Conservation (phyloP, 306 rosid species). For the Oemleria cerasiformis region DNA sequence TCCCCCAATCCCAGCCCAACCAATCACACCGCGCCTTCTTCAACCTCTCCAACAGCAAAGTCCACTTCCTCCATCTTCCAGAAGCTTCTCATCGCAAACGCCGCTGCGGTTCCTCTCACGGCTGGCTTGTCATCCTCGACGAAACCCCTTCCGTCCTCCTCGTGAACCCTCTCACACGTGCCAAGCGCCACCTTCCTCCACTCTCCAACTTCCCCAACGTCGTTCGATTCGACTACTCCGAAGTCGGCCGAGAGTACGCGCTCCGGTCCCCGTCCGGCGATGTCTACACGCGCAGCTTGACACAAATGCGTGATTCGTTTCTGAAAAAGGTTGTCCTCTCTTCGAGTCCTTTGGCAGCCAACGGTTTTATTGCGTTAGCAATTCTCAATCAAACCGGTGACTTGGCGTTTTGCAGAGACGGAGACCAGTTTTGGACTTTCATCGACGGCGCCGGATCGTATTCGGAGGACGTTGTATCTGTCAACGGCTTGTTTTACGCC, state of each 20-base stretch:
- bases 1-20: slow-evolving; percentile 35
- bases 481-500: slow-evolving; percentile 45
- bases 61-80: slow-evolving; percentile 55
- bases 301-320: slow-evolving; percentile 54
- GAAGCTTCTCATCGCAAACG: slow-evolving; percentile 46
- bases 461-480: slow-evolving; percentile 51
- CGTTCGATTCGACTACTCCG: slow-evolving; percentile 41
- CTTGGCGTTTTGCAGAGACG: slow-evolving; percentile 43
- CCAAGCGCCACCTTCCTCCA: slow-evolving; percentile 49
- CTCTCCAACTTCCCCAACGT: slow-evolving; percentile 62
- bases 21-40: slow-evolving; percentile 43
- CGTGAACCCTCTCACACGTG: slow-evolving; percentile 54
- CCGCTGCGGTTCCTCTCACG: slow-evolving; percentile 67
- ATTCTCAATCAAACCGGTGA: slow-evolving; percentile 39
- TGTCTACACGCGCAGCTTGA: slow-evolving; percentile 29
- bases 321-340: slow-evolving; percentile 56
- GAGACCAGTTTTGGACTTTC: slow-evolving; percentile 46
- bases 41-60: slow-evolving; percentile 40
- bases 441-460: slow-evolving; percentile 27
- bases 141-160: slow-evolving; percentile 52
- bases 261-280: slow-evolving; percentile 32
- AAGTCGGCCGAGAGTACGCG: slow-evolving; percentile 53
- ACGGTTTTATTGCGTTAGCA: slow-evolving; percentile 45
- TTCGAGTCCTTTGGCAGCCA: slow-evolving; percentile 26
- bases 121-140: slow-evolving; percentile 56